Evolutionary conservation across 257 asterid genomes (phyloP).

Genomic region (Solanum arcanum): DNA sequence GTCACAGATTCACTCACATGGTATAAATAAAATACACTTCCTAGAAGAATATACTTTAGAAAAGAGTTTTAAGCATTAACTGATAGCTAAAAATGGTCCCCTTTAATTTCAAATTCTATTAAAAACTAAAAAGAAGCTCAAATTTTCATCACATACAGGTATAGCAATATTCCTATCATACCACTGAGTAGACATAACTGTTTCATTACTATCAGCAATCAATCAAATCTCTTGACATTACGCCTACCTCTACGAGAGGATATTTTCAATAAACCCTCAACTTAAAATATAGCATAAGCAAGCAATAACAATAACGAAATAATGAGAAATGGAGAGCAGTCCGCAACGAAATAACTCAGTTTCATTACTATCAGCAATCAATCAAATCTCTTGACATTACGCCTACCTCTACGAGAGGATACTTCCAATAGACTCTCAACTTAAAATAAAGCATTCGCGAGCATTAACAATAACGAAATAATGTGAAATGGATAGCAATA

Average conservation of each 20-base stretch:
- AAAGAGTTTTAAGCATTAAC: not conserved
- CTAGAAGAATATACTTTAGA: not conserved
- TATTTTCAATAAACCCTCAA: no score
- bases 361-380: not conserved
- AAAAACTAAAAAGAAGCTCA: conserved; percentile 4
- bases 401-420: not conserved
- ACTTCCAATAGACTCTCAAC: not conserved
- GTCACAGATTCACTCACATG: not conserved
- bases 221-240: no score
- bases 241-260: no score
- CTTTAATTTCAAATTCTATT: not conserved
- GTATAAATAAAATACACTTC: not conserved
- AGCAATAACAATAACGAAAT: not conserved
- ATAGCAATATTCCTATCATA: conserved; percentile 86
- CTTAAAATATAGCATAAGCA: no score
- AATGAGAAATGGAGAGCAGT: not conserved
- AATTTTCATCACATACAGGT: conserved; percentile 94
- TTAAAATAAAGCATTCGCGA: not conserved
- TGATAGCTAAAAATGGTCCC: not conserved
- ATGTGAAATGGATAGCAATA: not conserved
- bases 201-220: conserved; percentile 75
- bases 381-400: not conserved
- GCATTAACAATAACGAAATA: not conserved
- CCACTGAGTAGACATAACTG: conserved; percentile 97
- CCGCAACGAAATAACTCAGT: not conserved